These are phyloP conservation scores for Malus fusca DNA, from an alignment of 306 rosid species.

Conservation along the genomic window DNA sequence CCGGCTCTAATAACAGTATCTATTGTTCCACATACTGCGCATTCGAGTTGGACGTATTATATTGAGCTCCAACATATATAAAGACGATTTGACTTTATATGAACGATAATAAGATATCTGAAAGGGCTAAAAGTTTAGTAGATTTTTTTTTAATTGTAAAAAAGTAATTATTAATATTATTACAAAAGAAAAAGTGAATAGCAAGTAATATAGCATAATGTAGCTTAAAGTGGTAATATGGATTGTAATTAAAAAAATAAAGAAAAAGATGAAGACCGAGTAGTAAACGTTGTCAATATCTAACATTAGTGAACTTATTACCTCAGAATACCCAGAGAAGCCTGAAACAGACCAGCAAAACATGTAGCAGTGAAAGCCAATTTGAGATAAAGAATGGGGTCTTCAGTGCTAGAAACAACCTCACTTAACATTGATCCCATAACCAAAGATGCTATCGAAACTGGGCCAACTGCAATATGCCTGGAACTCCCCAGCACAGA, in stretches of 20 bases:
- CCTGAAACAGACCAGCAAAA: constrained; percentile 84
- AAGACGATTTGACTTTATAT: too few relatives aligned
- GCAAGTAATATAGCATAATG: too few relatives aligned
- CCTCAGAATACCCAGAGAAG: constrained; percentile 86
- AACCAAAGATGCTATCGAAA: constrained; percentile 89
- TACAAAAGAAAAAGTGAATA: too few relatives aligned
- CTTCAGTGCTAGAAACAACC: constrained; percentile 45
- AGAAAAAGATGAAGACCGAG: neutral
- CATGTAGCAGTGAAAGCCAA: constrained; percentile 92
- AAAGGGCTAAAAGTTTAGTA: neutral
- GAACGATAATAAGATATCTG: too few relatives aligned
- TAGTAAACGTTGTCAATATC: neutral
- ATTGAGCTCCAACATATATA: neutral
- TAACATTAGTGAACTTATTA: neutral
- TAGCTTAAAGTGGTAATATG: too few relatives aligned
- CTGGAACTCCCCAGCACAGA: constrained; percentile 87
- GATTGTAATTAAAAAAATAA: neutral
- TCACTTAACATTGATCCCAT: constrained; percentile 97
- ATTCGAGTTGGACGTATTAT: neutral
- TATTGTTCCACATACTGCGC: neutral
- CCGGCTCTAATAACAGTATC: neutral
- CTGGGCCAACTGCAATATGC: constrained; percentile 95
- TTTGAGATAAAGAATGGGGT: constrained; percentile 76
- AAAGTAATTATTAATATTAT: neutral
- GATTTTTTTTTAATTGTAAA: neutral